phyloP scores from a whole-genome alignment of 2,329 filamentous ascomycete genomes.

The Botrytis cinerea region DNA sequence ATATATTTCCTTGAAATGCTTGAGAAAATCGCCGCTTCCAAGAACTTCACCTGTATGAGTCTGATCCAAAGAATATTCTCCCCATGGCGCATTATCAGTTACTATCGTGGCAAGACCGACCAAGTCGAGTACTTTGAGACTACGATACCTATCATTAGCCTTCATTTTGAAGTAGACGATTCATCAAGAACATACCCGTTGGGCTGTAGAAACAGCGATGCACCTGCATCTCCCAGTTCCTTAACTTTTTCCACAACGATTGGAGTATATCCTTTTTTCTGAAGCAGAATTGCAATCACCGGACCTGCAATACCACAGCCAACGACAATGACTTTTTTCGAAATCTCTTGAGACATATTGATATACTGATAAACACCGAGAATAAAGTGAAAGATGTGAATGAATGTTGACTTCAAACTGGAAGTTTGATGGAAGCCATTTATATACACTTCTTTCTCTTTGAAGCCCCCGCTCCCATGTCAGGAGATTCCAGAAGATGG shows the following conservation, averaged over 20 bases:
- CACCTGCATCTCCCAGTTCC: conserved; percentile 20
- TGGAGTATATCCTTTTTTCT: conserved; percentile 28
- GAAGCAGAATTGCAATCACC: conserved; percentile 26
- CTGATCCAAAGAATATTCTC: background rate
- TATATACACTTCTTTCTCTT: background rate
- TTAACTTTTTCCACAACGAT: conserved; percentile 26
- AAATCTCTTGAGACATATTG: conserved; percentile 3
- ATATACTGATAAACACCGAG: background rate
- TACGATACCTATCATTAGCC: conserved; percentile 7
- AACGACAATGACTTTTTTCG: conserved; percentile 24
- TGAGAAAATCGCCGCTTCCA: background rate
- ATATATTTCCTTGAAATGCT: conserved; percentile 16
- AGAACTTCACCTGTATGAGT: conserved; percentile 14
- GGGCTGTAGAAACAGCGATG: conserved; percentile 21
- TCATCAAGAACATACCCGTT: conserved; percentile 18
- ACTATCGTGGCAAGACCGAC: conserved; percentile 8
- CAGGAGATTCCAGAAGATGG: background rate
- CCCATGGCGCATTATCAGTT: conserved; percentile 3
- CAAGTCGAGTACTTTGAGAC: conserved; percentile 21
- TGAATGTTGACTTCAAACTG: background rate
- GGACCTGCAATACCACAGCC: conserved; percentile 28
- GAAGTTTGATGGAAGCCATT: background rate
- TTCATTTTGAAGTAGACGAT: background rate
- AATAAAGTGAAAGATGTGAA: background rate
- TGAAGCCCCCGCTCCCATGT: no score